phyloP scores from a whole-genome alignment of 1,284 basidiomycete genomes.

The Naganishia sp. region DNA sequence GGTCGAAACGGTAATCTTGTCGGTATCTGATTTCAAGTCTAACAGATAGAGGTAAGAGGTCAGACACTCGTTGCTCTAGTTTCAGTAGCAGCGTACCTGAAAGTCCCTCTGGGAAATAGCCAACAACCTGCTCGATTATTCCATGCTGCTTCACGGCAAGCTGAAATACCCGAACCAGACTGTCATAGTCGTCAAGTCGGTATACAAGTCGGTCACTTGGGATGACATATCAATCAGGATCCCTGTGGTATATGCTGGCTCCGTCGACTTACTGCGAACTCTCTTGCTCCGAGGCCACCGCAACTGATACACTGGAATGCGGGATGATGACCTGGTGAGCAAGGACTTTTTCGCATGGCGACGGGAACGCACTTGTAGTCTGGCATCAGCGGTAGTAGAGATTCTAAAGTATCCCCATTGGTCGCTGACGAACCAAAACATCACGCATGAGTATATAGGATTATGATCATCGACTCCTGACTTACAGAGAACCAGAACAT shows the following conservation, averaged over 20 bases:
- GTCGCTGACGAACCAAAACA: neutral
- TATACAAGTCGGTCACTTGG: neutral
- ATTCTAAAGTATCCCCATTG: neutral
- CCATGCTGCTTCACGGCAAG: constrained; percentile 19
- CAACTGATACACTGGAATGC: constrained; percentile 3
- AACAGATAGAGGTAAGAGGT: neutral
- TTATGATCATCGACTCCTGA: neutral
- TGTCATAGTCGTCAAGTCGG: constrained; percentile 10
- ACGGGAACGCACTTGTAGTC: neutral
- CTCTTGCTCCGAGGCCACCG: neutral
- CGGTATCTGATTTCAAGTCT: neutral
- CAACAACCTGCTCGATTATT: constrained; percentile 13
- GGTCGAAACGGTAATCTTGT: constrained; percentile 11
- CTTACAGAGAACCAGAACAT: constrained; percentile 23
- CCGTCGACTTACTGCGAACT: neutral
- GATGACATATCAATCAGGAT: neutral
- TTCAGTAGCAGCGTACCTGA: neutral
- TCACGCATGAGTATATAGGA: neutral
- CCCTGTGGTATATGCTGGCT: no score
- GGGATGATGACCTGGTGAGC: neutral
- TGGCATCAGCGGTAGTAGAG: neutral
- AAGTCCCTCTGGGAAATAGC: constrained; percentile 5
- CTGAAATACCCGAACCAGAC: constrained; percentile 9
- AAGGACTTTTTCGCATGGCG: neutral
- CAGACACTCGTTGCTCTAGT: neutral